A percentile compares a stretch with the other conserved stretches of the same genome.
These are phyloP conservation scores for Rhodotorula sp. DNA, from an alignment of 1,284 basidiomycete genomes.

Conservation along the genomic window DNA sequence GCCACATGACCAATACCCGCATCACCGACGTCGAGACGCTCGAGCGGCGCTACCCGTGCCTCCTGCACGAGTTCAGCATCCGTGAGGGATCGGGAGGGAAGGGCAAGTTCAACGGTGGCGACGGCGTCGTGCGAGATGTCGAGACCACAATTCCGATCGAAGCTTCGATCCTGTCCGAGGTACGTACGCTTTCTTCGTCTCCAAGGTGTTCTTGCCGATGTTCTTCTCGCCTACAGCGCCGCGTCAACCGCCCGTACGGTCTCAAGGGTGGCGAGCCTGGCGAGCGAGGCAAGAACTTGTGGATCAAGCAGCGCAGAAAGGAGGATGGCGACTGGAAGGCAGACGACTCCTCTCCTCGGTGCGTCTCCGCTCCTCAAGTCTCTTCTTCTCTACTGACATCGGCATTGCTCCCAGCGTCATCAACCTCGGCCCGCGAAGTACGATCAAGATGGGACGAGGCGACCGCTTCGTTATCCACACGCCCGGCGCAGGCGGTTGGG, in stretches of 20 bases:
- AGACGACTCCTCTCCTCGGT: slow-evolving; percentile 37
- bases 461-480: slow-evolving; percentile 81
- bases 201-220: neutral
- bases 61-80: slow-evolving; percentile 49
- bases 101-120: slow-evolving; percentile 77
- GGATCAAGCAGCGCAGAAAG: slow-evolving; percentile 77
- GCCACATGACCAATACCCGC: slow-evolving; percentile 47
- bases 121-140: slow-evolving; percentile 79
- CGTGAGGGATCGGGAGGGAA: slow-evolving; percentile 65
- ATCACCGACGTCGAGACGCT: slow-evolving; percentile 76
- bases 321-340: slow-evolving; percentile 51
- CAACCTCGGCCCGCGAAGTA: slow-evolving; percentile 89
- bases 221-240: slow-evolving; percentile 59
- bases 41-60: slow-evolving; percentile 51
- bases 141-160: slow-evolving; percentile 80
- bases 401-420: slow-evolving; percentile 58
- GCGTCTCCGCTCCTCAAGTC: neutral
- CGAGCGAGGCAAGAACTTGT: slow-evolving; percentile 76
- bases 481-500: slow-evolving; percentile 65
- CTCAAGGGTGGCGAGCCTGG: slow-evolving; percentile 81
- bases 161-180: slow-evolving; percentile 80
- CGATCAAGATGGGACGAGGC: slow-evolving; percentile 78
- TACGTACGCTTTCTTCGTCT: slow-evolving; percentile 37
- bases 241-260: slow-evolving; percentile 87
- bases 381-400: neutral